Evolutionary conservation across 2,329 filamentous ascomycete species (phyloP).

Genomic region (Fusarium sp.): DNA sequence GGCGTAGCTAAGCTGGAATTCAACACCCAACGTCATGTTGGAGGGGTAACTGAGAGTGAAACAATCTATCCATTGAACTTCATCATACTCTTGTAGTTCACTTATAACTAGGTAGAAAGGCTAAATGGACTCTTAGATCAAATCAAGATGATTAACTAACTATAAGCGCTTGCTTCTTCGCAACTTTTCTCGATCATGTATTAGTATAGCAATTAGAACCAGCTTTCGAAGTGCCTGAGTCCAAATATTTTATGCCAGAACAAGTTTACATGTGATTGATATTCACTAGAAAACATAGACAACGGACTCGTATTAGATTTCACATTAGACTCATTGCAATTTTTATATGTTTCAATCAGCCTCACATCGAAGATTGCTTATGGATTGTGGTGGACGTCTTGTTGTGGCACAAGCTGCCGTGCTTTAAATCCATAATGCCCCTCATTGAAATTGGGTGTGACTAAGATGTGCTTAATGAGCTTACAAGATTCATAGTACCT

Average conservation of each 20-base stretch:
- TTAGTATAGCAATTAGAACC: neutral
- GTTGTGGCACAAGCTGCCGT: neutral
- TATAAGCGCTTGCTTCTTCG: neutral
- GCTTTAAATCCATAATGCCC: too few relatives aligned
- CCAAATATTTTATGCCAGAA: neutral
- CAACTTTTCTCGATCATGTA: neutral
- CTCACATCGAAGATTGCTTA: neutral
- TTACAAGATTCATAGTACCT: neutral
- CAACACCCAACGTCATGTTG: conserved; percentile 43
- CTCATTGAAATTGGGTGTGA: neutral
- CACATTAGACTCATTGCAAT: neutral
- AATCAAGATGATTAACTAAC: neutral
- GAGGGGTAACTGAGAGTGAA: conserved; percentile 32
- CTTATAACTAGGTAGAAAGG: neutral
- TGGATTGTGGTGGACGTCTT: neutral
- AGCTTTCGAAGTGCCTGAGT: neutral
- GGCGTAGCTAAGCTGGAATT: conserved; percentile 17
- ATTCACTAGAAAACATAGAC: neutral
- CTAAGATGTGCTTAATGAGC: neutral
- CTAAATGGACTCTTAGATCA: neutral
- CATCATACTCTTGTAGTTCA: neutral
- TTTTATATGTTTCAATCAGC: neutral
- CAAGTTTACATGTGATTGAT: neutral
- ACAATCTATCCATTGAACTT: neutral
- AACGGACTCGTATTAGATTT: neutral